Evolutionary conservation across 495 filamentous ascomycete genomes (phyloP), one percentile per base, ranked within the genome.

Genomic region (Emericellopsis terricola): DNA sequence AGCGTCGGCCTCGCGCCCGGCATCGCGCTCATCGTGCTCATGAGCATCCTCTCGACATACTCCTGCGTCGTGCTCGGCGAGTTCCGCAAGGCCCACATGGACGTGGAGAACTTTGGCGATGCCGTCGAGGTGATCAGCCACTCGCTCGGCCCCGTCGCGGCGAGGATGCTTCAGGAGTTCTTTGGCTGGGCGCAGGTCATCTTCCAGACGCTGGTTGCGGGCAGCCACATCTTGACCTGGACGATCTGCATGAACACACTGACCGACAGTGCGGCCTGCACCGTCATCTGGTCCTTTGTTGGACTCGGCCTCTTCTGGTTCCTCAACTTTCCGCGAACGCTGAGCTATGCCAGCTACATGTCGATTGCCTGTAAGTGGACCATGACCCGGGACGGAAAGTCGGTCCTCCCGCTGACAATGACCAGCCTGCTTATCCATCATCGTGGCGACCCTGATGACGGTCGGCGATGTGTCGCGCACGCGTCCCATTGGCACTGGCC

Each of bases 181-280:
- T 52, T 75, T 32, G 69, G 65, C 3, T 50, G 54, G 13, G 65
- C 56, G 3, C 68, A 70, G 41, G 57, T 71, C 29, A 48, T 78
- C 19, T 74, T 81, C 47, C 59, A 79, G 19, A 49, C 82, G 13
- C 80, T 79, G 51, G 62, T 76, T 38, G 78, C 79, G 59, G 75
- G 62, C 3, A 69, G 69, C 11, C 76, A 81, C 35, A 58, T 83
- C 10, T 55, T 79, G 4, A 68, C 68, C 0, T 78, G 77, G 38
- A 61, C 63, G 4, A 69, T 81, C 13, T 64, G 67, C 39, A 56
- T 81, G 37, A 76, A 76, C 28, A 60, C 61, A 1, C 51, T 79
- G 17, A 74, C 71, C 1, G 47, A 65, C 7, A 65, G 71, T 37
- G 61, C 50, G 13, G 55, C 64, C 3, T 81, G 77, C 44, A 66